Evolutionary conservation across 23 red algal species (phyloP), one percentile per base, ranked within the genome.

Genomic region (Gracilaria gracilis): DNA sequence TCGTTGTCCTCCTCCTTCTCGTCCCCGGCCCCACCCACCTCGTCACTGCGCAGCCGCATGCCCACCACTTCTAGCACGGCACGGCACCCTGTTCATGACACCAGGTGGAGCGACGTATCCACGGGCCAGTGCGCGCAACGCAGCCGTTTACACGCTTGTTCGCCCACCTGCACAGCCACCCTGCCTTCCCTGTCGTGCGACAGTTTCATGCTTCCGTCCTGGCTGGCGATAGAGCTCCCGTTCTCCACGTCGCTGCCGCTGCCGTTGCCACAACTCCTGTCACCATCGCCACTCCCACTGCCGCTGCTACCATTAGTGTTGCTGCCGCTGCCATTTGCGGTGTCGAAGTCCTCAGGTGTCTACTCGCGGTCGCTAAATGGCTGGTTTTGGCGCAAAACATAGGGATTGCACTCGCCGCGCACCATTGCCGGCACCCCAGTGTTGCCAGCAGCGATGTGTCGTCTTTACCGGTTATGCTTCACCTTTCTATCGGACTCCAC

Each of bases 281-380:
- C 85, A 21, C 24, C 17, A 14, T 23, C 35, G 46, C 47, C 48
- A 31, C 73, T 61, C 50, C 73, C 67, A 40, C 32, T 25, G 21
- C 53, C 38, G 21, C 15, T 38, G 55, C 61, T 32, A 34, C 27
- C 66, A 47, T 50, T 15, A 37, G 69, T 61, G 49, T 48, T 25
- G 46, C 48, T 77, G 69, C 85, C 47, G 51, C 15, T 88, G 47
- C 69, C 80, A 4, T 5, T 67, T 12, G 12, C 61, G 80, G 9
- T 61, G 44, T 8, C 65, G 47, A 28, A 16, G 25, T 88, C 70
- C 47, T 78, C 85, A 15, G 69, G 69, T 40, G 50, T 77, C 67
- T 88, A 67, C 85, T 88, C 85, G 6, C 85, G 47, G 31, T 88
- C 85, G 48, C 50, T 77, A 28, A 70, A 70, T 17, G 85, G 73